Evolutionary conservation across 257 asterid species (phyloP).

Genomic region (Anisodus tanguticus): DNA sequence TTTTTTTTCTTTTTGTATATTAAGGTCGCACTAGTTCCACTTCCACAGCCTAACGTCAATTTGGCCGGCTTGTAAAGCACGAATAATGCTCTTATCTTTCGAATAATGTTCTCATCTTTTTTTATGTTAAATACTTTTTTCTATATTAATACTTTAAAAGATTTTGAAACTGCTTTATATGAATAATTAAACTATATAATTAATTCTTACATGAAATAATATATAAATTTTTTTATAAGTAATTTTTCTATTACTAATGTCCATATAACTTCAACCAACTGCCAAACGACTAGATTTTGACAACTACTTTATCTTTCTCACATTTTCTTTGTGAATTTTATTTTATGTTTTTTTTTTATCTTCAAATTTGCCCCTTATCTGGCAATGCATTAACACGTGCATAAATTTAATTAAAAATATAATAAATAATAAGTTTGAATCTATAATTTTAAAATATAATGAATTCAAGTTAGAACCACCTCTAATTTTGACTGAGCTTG

Average conservation of each 20-base stretch:
- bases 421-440: neutral
- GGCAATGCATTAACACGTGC: neutral
- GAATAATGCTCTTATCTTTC: slow-evolving; percentile 28
- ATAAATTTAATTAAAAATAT: neutral
- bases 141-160: neutral
- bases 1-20: neutral
- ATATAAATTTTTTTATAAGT: too few species aligned
- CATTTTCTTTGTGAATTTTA: neutral
- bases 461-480: neutral
- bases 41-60: neutral
- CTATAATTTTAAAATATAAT: neutral
- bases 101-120: neutral
- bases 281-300: neutral
- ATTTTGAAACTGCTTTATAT: too few species aligned
- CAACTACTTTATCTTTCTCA: neutral
- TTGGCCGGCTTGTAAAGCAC: slow-evolving; percentile 12
- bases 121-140: neutral
- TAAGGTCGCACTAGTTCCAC: neutral
- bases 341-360: neutral
- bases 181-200: too few species aligned
- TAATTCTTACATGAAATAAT: too few species aligned
- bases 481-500: neutral
- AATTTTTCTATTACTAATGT: too few species aligned
- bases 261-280: too few species aligned
- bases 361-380: neutral